Base-by-base conservation (phyloP, 169 alveolate genomes). In the Cryptosporidium parvum region DNA sequence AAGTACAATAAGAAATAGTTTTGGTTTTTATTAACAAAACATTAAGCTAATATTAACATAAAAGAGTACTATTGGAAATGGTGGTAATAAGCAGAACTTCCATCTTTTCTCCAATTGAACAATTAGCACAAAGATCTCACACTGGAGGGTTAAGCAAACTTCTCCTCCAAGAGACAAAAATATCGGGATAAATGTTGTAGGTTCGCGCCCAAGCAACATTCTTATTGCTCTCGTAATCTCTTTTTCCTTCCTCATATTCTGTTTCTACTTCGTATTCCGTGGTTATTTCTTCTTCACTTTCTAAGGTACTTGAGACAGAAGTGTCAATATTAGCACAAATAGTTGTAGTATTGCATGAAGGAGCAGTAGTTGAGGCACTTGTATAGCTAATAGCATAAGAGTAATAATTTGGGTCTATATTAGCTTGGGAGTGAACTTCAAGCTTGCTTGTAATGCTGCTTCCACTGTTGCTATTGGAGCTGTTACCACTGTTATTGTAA, bases 101-200 rank as follows among this genome's bases (percentile, higher is more conserved):
- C 67, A 56, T 37, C 35, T 56, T 56, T 56, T 56, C 67, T 23
- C 67, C 7, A 56, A 56, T 26, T 23, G 67, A 56, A 26, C 14
- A 9, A 26, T 26, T 14, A 9, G 18, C 52, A 48, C 21, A 14
- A 48, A 16, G 56, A 48, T 48, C 18, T 56, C 37, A 56, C 9
- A 56, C 35, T 56, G 7, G 35, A 56, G 67, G 29, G 33, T 52
- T 29, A 6, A 51, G 53, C 18, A 72, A 3, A 65, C 53, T 65
- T 23, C 59, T 61, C 48, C 89, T 80, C 89, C 89, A 80, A 31
- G 75, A 65, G 26, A n/a, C 58, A 65, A 80, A 80, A 80, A 80
- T n/a, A 12, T 80, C 89, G 8, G 89, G 89, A 65, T 80, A 80
- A 33, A 80, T 44, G 65, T 42, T 56, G 16, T 37, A 80, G 56